Evolutionary conservation across 805 yeast genomes (phyloP), one percentile per base, ranked within the genome.

Genomic region (Kockiozyma suomiensis): DNA sequence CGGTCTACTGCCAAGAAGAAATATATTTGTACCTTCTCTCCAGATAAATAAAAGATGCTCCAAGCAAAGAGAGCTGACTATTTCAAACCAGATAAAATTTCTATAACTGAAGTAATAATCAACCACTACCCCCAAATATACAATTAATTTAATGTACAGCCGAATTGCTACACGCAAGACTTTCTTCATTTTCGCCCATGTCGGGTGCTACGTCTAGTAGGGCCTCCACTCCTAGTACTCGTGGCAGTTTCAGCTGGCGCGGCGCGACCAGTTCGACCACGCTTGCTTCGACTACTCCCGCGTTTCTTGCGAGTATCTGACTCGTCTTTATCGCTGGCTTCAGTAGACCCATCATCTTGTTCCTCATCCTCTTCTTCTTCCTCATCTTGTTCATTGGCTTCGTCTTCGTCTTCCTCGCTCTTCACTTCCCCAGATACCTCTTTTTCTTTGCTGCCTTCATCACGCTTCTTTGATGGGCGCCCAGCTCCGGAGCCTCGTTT

Each of bases 291-390:
- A 37, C 50, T 43, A 12, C 15, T 21, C 4, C 21, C 49, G 32
- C 42, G 40, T 23, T 23, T 43, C 12, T 52, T 35, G 41, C 43
- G 53, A 13, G 42, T 41, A 23, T 52, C 46, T n/a, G 52, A 38
- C 10, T 41, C 62, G 17, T 54, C 64, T 56, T 54, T 56, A 38
- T 59, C 68, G 26, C 53, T 50, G 30, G 2, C 56, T 38, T 66
- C 62, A 8, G 50, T 48, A 19, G 40, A 26, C 33, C 43, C 58
- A 23, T 35, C 64, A 15, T 33, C 47, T 12, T 47, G 58, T 15
- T 55, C 56, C 26, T 66, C 49, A 15, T 17, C 59, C 30, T 38
- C 59, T 30, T 49, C 45, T 23, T 35, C 56, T 32, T 30, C 55
- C 17, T 42, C 50, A 5, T 50, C 59, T 8, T 19, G 46, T 2